Evolutionary conservation across 1,284 basidiomycete species (phyloP), one percentile per base, ranked within the genome.

Genomic region (Pseudozyma sp.): DNA sequence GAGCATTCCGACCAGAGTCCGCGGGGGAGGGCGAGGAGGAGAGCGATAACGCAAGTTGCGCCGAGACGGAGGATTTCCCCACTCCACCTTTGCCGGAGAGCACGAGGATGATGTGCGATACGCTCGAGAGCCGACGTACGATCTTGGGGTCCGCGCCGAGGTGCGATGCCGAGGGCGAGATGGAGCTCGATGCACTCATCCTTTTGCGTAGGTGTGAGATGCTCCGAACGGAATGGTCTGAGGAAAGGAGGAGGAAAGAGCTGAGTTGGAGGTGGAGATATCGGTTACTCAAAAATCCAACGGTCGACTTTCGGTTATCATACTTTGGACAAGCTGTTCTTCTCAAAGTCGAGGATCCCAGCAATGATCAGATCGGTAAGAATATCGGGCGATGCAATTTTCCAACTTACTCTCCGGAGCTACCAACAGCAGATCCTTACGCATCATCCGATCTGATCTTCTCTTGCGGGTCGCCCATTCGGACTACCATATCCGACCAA

Each of bases 71-170:
- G 10, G 94, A 97, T 87, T 99, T 99, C 68, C 97, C 97, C 40
- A 99, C 96, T 40, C 97, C 97, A 43, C 96, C 96, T 86, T 99
- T 99, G 19, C 96, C 96, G 1, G 94, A 94, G 47, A 96, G 89
- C 56, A 99, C 94, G 74, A 98, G 90, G 78, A 99, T 90, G 84
- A 98, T 90, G 82, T 94, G 89, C 79, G 92, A 92, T 69, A 98
- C 90, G 50, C 92, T 54, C 4, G 67, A 61, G 37, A 84, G 58
- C 14, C 82, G 73, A 11, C 82, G 74, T 8, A 76, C 68, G 55
- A 84, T 80, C 54, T 79, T 80, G 2, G 79, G 69, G 46, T 83
- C 81, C 4, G 77, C 69, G 9, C 63, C 68, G 13, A 70, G 52
- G 40, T 72, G 66, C 48, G 77, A 78, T 14, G 76, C 71, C 16